phyloP scores from a whole-genome alignment of 805 yeast genomes.

The Candida multigemmis region DNA sequence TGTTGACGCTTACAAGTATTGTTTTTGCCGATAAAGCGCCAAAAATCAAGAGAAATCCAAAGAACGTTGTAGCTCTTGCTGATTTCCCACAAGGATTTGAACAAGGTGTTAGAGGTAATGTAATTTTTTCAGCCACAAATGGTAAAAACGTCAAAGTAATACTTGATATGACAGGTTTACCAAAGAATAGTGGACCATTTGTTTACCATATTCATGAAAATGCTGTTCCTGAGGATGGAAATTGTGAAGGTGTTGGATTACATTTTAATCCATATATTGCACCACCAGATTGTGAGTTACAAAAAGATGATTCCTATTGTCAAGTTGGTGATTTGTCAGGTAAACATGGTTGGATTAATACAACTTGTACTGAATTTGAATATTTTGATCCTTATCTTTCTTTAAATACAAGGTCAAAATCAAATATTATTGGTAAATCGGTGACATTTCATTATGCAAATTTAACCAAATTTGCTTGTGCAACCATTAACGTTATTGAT shows the following conservation, averaged over 20 bases:
- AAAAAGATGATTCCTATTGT: slow-evolving; percentile 46
- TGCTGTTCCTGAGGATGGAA: slow-evolving; percentile 37
- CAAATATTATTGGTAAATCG: slow-evolving; percentile 53
- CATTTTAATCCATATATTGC: slow-evolving; percentile 63
- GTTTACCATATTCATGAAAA: slow-evolving; percentile 58
- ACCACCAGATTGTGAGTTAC: slow-evolving; percentile 39
- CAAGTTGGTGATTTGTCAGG: slow-evolving; percentile 74
- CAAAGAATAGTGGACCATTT: slow-evolving; percentile 59
- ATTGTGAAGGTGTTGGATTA: slow-evolving; percentile 46
- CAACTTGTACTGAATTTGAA: slow-evolving; percentile 57
- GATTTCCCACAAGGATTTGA: slow-evolving; percentile 40
- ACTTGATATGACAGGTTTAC: slow-evolving; percentile 64
- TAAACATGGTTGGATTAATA: slow-evolving; percentile 64
- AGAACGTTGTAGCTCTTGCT: slow-evolving; percentile 45
- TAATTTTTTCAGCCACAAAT: slow-evolving; percentile 48
- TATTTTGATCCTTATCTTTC: slow-evolving; percentile 62
- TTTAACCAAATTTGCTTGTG: slow-evolving; percentile 53
- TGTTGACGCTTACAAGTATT: not conserved
- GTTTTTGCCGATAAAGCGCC: slow-evolving; percentile 3
- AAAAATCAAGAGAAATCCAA: slow-evolving; percentile 31
- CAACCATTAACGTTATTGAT: slow-evolving; percentile 36
- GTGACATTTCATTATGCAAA: slow-evolving; percentile 49
- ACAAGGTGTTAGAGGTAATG: slow-evolving; percentile 37
- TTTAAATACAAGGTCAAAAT: slow-evolving; percentile 42
- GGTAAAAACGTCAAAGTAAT: slow-evolving; percentile 58